Base-by-base conservation (phyloP, 2,329 filamentous ascomycete genomes). In the Aspergillus floridensis region DNA sequence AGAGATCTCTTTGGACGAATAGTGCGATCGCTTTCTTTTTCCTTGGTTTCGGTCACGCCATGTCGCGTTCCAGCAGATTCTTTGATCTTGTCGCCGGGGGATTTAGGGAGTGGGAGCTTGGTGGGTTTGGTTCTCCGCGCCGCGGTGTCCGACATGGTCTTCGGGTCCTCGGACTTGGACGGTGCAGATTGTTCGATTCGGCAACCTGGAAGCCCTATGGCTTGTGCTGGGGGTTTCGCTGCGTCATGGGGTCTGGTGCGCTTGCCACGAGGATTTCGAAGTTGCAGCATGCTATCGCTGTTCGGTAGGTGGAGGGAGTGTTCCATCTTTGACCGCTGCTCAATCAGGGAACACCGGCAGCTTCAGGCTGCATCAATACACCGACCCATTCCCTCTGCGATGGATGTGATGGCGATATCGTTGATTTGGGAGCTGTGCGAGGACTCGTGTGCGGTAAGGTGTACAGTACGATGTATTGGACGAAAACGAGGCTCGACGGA, bases 61-160 rank as follows among this genome's bases (percentile, higher is more conserved):
- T 63, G 62, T 3, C 59, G 64, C 29, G 66, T 54, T 16, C 65
- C 65, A 14, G 53, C 57, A 38, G 59, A 54, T 8, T 65, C 60
- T 7, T 58, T 65, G 19, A 46, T 56, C n/a, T 57, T 66, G 14
- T 68, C 67, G n/a, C 54, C 19, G 16, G 67, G 44, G 4, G 59
- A 38, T 29, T 62, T 74, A 0, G 69, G 67, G 14, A 71, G 41
- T 3, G 72, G 72, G 46, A 74, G 69, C 56, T 68, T 72, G 32
- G 72, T 74, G 7, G 63, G 60, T 60, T 64, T 68, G 2, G 53
- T 35, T 35, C 57, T 66, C 32, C 65, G 63, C 49, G 57, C 47
- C n/a, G 65, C 60, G 29, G 44, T 59, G 6, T 61, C 60, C 3
- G 66, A 12, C 16, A 61, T 38, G 12, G 41, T 53, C 47, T 29